Evolutionary conservation across 106 monocot genomes (phyloP).

Genomic region (Phalaenopsis equestris): DNA sequence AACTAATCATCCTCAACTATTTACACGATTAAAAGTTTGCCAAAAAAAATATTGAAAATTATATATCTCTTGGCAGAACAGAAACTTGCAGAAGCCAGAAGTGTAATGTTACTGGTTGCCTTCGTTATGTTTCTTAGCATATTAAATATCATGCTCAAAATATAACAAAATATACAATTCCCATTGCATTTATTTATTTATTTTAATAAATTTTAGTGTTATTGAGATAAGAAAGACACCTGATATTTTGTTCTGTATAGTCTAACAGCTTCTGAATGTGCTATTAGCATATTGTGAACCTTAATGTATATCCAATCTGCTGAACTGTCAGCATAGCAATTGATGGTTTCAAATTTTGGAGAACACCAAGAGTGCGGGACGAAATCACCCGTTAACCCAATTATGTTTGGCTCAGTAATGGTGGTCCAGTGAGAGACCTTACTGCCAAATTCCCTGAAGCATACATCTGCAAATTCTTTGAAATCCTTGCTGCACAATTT

Average conservation of each 20-base stretch:
- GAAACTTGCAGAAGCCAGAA: no score
- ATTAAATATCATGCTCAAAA: not conserved
- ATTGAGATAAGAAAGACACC: constrained; percentile 9
- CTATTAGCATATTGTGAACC: constrained; percentile 32
- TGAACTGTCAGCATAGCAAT: constrained; percentile 37
- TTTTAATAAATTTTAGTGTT: no score
- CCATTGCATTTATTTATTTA: not conserved
- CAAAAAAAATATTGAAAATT: not conserved
- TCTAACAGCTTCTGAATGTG: constrained; percentile 31
- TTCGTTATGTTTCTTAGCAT: not conserved
- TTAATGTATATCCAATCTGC: constrained; percentile 28
- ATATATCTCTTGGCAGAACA: no score
- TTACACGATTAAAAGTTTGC: not conserved
- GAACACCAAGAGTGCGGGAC: constrained; percentile 18
- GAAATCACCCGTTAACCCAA: constrained; percentile 4
- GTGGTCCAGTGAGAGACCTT: constrained; percentile 60
- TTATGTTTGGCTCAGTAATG: constrained; percentile 39
- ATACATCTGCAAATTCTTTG: constrained; percentile 53
- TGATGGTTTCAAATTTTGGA: constrained; percentile 15
- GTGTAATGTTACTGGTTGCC: no score
- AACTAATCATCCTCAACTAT: not conserved
- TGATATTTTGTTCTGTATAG: constrained; percentile 47
- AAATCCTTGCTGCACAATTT: constrained; percentile 48
- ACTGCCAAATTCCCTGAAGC: constrained; percentile 56
- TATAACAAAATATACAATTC: not conserved